Percentiles rank a stretch among this genome's conserved stretches.
Conservation (phyloP, 2,329 filamentous ascomycete species). For the Lecanicillium sp. region DNA sequence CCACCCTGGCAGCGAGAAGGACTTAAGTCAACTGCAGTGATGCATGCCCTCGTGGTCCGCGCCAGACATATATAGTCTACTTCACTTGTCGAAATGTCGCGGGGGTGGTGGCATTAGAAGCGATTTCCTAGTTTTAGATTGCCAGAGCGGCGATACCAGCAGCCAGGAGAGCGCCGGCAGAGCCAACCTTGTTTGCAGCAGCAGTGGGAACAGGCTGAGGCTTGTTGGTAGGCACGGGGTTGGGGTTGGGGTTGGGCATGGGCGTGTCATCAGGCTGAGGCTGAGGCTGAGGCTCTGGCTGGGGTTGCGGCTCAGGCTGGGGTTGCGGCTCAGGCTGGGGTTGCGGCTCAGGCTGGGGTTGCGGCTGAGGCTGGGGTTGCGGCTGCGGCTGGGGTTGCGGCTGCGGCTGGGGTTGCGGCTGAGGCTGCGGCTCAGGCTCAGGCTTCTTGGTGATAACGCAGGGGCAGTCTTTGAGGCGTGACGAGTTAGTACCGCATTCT, state of each 20-base stretch:
- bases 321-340: slow-evolving; percentile 3
- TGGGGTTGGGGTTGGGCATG: slow-evolving; percentile 6
- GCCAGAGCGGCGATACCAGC: slow-evolving; percentile 30
- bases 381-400: not conserved
- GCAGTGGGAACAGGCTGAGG: slow-evolving; percentile 22
- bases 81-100: too few relatives aligned
- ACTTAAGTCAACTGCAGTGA: too few relatives aligned
- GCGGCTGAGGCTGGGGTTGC: slow-evolving; percentile 7
- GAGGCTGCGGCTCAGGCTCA: slow-evolving; percentile 3
- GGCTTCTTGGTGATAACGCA: slow-evolving; percentile 30
- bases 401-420: slow-evolving; percentile 3
- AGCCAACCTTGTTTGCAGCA: slow-evolving; percentile 26
- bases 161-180: slow-evolving; percentile 27
- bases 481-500: slow-evolving; percentile 14
- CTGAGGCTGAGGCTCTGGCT: not conserved
- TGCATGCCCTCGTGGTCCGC: not conserved
- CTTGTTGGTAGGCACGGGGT: slow-evolving; percentile 5
- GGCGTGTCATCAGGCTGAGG: slow-evolving; percentile 4
- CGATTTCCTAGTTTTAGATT: slow-evolving; percentile 25
- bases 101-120: too few relatives aligned
- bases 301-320: slow-evolving; percentile 1
- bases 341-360: slow-evolving; percentile 8
- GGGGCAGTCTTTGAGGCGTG: slow-evolving; percentile 32
- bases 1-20: not conserved
- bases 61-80: not conserved